These are phyloP conservation scores for Kodamaea jinghongensis DNA, from an alignment of 805 yeast species.

Conservation along the genomic window DNA sequence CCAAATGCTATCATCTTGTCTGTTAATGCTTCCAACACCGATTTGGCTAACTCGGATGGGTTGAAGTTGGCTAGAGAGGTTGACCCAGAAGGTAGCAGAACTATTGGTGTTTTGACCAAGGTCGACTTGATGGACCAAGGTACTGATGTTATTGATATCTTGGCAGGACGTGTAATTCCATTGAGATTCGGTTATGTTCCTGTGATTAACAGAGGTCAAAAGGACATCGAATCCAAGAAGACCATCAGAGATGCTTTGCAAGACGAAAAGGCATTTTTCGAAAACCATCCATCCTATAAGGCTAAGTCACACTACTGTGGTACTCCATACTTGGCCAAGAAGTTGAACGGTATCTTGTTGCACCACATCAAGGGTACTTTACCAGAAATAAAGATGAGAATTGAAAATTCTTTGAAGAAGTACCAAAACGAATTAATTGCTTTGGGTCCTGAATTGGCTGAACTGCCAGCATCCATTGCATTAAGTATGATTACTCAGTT, in stretches of 20 bases:
- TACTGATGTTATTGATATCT: constrained; percentile 92
- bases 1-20: constrained; percentile 94
- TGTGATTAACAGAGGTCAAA: constrained; percentile 82
- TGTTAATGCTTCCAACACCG: constrained; percentile 84
- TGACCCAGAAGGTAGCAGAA: constrained; percentile 93
- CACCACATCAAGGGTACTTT: constrained; percentile 64
- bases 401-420: constrained; percentile 55
- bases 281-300: constrained; percentile 84
- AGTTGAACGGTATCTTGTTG: constrained; percentile 80
- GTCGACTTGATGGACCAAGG: constrained; percentile 98
- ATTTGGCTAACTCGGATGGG: constrained; percentile 95
- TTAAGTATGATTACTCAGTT: constrained; percentile 90
- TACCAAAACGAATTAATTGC: constrained; percentile 71
- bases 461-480: constrained; percentile 85
- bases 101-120: constrained; percentile 95
- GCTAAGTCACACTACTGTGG: constrained; percentile 96
- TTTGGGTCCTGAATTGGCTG: constrained; percentile 87
- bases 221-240: constrained; percentile 85
- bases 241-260: constrained; percentile 83
- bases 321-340: constrained; percentile 94
- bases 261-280: constrained; percentile 80
- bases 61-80: constrained; percentile 95
- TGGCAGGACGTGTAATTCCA: constrained; percentile 94
- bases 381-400: constrained; percentile 91
- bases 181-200: constrained; percentile 95